Percentiles rank a stretch among this genome's conserved stretches.
phyloP scores from a whole-genome alignment of 2,329 filamentous ascomycete genomes.

The Aspergillus terreus region DNA sequence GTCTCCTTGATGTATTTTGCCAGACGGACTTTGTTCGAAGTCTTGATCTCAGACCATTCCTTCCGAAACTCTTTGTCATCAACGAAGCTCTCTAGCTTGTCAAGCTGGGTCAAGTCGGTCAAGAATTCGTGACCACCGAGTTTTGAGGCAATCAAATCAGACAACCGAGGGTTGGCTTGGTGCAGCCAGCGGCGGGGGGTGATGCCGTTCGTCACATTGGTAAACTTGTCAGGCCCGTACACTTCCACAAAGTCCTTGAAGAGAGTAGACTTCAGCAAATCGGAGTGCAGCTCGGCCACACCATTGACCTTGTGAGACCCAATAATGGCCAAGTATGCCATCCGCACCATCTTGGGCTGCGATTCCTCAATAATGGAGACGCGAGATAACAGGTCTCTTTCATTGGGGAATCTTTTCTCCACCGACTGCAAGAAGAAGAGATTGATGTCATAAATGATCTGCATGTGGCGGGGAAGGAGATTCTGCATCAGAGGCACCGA shows the following conservation, averaged over 20 bases:
- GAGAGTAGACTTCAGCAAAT: conserved; percentile 97
- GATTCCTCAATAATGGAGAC: conserved; percentile 99
- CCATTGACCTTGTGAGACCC: conserved; percentile 99
- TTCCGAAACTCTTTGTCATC: conserved; percentile 88
- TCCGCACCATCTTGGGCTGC: conserved; percentile 95
- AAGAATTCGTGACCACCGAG: conserved; percentile 78
- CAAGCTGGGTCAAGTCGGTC: conserved; percentile 82
- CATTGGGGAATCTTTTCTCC: conserved; percentile 84
- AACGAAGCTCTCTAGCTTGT: conserved; percentile 77
- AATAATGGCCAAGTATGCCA: conserved; percentile 92
- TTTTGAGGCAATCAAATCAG: conserved; percentile 88
- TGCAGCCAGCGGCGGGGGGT: conserved; percentile 95
- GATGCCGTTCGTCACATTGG: conserved; percentile 97
- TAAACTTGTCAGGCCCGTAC: conserved; percentile 95
- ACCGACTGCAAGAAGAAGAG: conserved; percentile 86
- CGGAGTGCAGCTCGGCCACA: conserved; percentile 94
- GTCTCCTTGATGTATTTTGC: conserved; percentile 86
- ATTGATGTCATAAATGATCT: conserved; percentile 99
- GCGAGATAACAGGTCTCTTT: conserved; percentile 76
- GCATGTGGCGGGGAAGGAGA: conserved; percentile 85
- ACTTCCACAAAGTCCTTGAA: conserved; percentile 98
- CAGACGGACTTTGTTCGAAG: conserved; percentile 87
- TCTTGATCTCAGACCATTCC: conserved; percentile 96
- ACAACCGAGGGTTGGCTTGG: conserved; percentile 91
- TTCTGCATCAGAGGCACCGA: conserved; percentile 89